Conservation (phyloP, 129 eudicot species). For the Artemisia tridentata region DNA sequence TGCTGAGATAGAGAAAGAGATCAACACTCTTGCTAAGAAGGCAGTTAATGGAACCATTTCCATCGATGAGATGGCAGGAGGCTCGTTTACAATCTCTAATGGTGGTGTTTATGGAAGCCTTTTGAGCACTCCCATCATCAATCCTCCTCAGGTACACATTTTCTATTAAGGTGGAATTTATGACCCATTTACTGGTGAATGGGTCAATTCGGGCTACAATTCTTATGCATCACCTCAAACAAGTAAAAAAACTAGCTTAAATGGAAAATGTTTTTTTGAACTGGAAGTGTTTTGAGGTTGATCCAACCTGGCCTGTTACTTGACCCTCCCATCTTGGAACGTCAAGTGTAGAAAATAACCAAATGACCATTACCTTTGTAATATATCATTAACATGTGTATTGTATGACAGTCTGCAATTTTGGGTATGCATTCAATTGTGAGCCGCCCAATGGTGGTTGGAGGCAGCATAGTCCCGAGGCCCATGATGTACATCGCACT, state of each 20-base stretch:
- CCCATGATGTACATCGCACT: no score
- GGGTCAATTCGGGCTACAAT: not conserved
- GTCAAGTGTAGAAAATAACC: not conserved
- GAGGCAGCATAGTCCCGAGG: no score
- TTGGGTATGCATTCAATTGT: no score
- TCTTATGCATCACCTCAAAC: not conserved
- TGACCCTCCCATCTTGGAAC: not conserved
- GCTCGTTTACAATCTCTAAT: slow-evolving; percentile 89
- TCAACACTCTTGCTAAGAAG: slow-evolving; percentile 82
- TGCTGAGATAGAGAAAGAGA: slow-evolving; percentile 81
- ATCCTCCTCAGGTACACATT: slow-evolving; percentile 80
- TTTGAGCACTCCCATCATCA: slow-evolving; percentile 94
- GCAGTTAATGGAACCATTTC: slow-evolving; percentile 84
- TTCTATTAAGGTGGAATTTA: not conserved
- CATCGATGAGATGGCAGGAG: slow-evolving; percentile 96
- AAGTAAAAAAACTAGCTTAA: not conserved
- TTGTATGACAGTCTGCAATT: no score
- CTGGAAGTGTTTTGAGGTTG: no score
- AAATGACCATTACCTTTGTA: no score
- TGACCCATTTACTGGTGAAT: not conserved
- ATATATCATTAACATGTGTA: no score
- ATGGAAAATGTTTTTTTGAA: no score
- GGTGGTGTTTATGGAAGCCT: slow-evolving; percentile 99
- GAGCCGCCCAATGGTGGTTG: no score
- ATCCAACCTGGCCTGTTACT: not conserved